A percentile compares a stretch with the other conserved stretches of the same genome.
Conservation (phyloP, 352 stramenopile species). For the Globisporangium solare region DNA sequence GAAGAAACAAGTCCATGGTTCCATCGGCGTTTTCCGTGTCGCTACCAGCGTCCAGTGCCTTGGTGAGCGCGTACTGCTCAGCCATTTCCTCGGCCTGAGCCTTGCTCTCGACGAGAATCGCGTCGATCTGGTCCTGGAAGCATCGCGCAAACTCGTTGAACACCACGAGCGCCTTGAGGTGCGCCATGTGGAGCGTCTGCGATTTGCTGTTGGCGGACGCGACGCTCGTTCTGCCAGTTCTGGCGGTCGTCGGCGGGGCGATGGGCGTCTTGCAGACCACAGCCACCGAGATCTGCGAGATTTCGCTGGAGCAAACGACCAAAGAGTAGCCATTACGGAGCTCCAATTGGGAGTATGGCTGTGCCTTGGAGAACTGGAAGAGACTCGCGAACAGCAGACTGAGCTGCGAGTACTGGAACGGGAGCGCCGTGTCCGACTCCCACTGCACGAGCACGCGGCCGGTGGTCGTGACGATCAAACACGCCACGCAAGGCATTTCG, state of each 20-base stretch:
- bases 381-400: constrained; percentile 48
- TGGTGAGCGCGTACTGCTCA: constrained; percentile 50
- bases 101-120: constrained; percentile 22
- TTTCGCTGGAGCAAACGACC: constrained; percentile 30
- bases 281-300: constrained; percentile 31
- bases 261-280: constrained; percentile 29
- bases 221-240: neutral
- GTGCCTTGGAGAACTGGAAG: constrained; percentile 42
- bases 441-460: constrained; percentile 41
- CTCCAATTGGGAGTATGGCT: constrained; percentile 32
- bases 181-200: constrained; percentile 24
- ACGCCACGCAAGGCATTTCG: constrained; percentile 19
- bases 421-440: constrained; percentile 36
- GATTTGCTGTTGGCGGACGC: neutral
- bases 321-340: constrained; percentile 32
- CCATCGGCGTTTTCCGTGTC: neutral
- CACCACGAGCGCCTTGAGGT: constrained; percentile 40
- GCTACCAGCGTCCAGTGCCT: constrained; percentile 16
- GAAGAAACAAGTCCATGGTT: constrained; percentile 35
- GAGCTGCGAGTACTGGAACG: constrained; percentile 38
- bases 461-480: constrained; percentile 46
- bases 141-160: constrained; percentile 32
- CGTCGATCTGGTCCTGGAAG: constrained; percentile 25
- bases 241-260: neutral
- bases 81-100: constrained; percentile 29